Evolutionary conservation across 441 rosid genomes (phyloP).

Genomic region (Populus hybrid): DNA sequence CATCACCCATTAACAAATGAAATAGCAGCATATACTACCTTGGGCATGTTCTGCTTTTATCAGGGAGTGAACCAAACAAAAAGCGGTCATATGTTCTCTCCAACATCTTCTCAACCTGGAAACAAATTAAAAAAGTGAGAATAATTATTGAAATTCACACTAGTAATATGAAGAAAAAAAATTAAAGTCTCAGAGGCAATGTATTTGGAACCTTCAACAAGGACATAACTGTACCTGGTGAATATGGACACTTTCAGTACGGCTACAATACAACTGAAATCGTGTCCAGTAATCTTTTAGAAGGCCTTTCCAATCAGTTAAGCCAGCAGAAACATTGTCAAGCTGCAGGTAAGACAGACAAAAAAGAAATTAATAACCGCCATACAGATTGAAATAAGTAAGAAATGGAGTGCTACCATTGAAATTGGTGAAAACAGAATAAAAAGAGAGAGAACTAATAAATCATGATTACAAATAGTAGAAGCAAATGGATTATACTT

Average conservation of each 20-base stretch:
- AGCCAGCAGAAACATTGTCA: conserved; percentile 94
- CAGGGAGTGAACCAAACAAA: conserved; percentile 83
- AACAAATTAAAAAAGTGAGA: conserved; percentile 16
- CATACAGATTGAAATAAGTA: background rate
- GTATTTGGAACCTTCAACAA: conserved; percentile 11
- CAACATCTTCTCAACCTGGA: conserved; percentile 96
- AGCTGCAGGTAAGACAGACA: conserved; percentile 53
- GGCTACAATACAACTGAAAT: conserved; percentile 75
- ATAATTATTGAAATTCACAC: conserved; percentile 9
- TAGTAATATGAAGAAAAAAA: background rate
- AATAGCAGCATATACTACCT: conserved; percentile 42
- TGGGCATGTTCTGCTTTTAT: conserved; percentile 76
- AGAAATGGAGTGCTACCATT: too few relatives aligned
- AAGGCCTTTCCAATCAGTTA: conserved; percentile 98
- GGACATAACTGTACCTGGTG: conserved; percentile 58
- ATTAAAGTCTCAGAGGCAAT: conserved; percentile 18
- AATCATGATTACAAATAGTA: background rate
- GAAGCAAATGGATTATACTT: background rate
- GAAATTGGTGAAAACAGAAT: background rate
- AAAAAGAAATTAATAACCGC: conserved; percentile 15
- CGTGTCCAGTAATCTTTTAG: conserved; percentile 92
- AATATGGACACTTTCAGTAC: conserved; percentile 63
- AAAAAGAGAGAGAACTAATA: background rate
- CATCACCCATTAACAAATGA: background rate
- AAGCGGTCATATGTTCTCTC: conserved; percentile 73